Conservation (phyloP, 192 early-diverging fungal genomes). For the Spizellomyces sp. region DNA sequence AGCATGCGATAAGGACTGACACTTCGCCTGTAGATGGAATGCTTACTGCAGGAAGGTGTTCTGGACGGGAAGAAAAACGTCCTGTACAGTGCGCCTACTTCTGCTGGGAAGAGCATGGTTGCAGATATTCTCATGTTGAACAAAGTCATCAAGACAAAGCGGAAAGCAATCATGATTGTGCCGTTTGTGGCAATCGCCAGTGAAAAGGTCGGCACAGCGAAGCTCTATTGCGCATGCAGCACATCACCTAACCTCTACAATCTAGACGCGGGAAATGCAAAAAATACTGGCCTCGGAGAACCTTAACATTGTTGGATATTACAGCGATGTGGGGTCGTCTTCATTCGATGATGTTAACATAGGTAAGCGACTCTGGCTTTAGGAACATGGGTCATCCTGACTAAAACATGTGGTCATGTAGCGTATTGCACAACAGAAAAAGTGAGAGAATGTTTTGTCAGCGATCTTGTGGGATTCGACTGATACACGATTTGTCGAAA, state of each 20-base stretch:
- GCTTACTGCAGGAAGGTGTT: slow-evolving; percentile 34
- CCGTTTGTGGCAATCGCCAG: slow-evolving; percentile 38
- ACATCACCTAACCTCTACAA: neutral
- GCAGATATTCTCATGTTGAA: slow-evolving; percentile 40
- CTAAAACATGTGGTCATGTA: too few species aligned
- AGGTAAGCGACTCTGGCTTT: neutral
- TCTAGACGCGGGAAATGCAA: slow-evolving; percentile 28
- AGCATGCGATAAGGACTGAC: too few species aligned
- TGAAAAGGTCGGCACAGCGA: slow-evolving; percentile 4
- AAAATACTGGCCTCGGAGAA: slow-evolving; percentile 20
- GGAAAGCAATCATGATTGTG: slow-evolving; percentile 44
- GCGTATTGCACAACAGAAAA: slow-evolving; percentile 35
- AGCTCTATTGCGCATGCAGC: slow-evolving; percentile 16
- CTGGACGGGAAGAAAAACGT: slow-evolving; percentile 31
- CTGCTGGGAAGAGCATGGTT: slow-evolving; percentile 44
- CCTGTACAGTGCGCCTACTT: slow-evolving; percentile 42
- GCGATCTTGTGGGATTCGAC: neutral
- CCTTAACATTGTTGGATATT: slow-evolving; percentile 41
- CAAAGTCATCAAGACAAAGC: slow-evolving; percentile 36
- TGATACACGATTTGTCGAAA: neutral
- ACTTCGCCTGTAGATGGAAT: slow-evolving; percentile 10
- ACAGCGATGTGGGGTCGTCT: slow-evolving; percentile 26
- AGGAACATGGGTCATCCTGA: neutral
- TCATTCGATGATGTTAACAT: slow-evolving; percentile 42
- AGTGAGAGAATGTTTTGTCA: neutral